These are phyloP conservation scores for Salix caprea DNA, from an alignment of 345 rosid species.

Conservation along the genomic window DNA sequence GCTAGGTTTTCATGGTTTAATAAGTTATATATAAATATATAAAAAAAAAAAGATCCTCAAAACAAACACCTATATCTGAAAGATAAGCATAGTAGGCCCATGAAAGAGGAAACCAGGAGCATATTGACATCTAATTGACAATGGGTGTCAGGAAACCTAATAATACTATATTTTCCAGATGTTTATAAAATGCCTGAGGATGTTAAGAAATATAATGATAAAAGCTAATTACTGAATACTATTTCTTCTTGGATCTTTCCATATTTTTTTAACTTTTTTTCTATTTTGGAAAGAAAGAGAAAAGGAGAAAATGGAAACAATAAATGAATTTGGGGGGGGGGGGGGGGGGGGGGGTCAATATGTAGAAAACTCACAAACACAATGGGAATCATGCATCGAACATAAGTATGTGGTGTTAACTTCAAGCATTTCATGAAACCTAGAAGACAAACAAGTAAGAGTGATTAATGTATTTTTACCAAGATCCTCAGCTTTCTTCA, in stretches of 20 bases:
- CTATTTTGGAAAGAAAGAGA: background rate
- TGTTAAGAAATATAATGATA: background rate
- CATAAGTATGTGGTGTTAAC: background rate
- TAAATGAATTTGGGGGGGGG: too few species aligned
- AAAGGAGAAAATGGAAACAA: background rate
- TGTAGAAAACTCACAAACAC: background rate
- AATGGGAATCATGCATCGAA: background rate
- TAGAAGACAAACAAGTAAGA: background rate
- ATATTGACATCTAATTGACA: background rate
- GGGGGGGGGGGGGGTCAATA: background rate
- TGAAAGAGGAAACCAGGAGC: background rate
- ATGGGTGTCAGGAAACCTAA: background rate
- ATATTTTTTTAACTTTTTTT: background rate
- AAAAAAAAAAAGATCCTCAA: too few species aligned
- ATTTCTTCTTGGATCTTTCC: background rate
- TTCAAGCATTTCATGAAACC: background rate
- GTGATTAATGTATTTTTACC: slow-evolving; percentile 40
- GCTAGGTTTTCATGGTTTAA: background rate
- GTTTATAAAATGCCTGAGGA: background rate
- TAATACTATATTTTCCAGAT: background rate
- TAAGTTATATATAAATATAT: too few species aligned
- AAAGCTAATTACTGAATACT: background rate
- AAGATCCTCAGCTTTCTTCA: slow-evolving; percentile 97
- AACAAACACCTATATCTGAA: too few species aligned
- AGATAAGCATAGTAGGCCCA: background rate